These are phyloP conservation scores for Cylindrotheca fusiformis DNA, from an alignment of 108 stramenopile species.

Conservation along the genomic window DNA sequence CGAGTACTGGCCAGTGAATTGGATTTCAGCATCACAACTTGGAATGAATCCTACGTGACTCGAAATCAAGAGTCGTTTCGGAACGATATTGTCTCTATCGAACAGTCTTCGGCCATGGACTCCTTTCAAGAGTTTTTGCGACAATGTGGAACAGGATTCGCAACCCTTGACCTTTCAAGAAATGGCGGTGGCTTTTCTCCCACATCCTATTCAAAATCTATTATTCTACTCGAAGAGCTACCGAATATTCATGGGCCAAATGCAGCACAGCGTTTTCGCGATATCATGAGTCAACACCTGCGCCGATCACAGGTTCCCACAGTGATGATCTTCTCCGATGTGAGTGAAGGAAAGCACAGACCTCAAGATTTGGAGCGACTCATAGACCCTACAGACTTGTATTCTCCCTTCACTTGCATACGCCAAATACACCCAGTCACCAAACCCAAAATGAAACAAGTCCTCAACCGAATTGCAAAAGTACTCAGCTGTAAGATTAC, in stretches of 20 bases:
- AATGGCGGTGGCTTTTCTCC: constrained; percentile 7
- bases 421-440: constrained; percentile 71
- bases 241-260: constrained; percentile 63
- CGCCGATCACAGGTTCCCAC: constrained; percentile 53
- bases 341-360: constrained; percentile 73
- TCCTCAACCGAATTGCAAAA: constrained; percentile 51
- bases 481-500: constrained; percentile 22
- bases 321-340: constrained; percentile 74
- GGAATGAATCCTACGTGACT: constrained; percentile 70
- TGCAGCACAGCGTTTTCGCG: constrained; percentile 53
- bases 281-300: constrained; percentile 60
- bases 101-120: constrained; percentile 40
- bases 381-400: constrained; percentile 47
- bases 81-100: constrained; percentile 22
- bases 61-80: constrained; percentile 1
- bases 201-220: constrained; percentile 13
- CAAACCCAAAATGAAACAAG: constrained; percentile 71
- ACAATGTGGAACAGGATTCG: constrained; percentile 50
- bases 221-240: constrained; percentile 73
- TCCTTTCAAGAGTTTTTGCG: constrained; percentile 78
- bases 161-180: constrained; percentile 27
- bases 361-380: constrained; percentile 75
- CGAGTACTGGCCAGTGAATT: constrained; percentile 57
- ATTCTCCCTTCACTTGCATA: constrained; percentile 34
- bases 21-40: constrained; percentile 41